These are phyloP conservation scores for Fagopyrum esculentum DNA, from an alignment of 148 eudicot genomes.

Conservation along the genomic window DNA sequence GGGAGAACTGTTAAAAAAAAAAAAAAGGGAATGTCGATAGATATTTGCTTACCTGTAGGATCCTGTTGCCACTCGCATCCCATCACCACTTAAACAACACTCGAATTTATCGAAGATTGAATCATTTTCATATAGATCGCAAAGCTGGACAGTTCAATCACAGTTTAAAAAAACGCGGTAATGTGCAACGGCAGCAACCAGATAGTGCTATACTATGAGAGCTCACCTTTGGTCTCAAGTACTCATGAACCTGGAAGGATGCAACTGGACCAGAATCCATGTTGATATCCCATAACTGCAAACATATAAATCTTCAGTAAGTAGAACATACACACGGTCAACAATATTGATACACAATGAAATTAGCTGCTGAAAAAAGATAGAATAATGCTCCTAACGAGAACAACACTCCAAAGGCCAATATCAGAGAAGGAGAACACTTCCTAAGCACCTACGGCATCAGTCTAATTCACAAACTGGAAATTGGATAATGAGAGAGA, in stretches of 20 bases:
- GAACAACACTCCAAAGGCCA: too few species aligned
- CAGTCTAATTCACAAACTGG: too few species aligned
- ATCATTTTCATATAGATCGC: constrained; percentile 89
- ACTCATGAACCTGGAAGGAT: constrained; percentile 89
- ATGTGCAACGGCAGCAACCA: neutral
- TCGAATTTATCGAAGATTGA: constrained; percentile 94
- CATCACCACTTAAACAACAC: constrained; percentile 91
- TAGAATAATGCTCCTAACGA: too few species aligned
- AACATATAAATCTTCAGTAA: constrained; percentile 17
- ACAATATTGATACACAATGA: too few species aligned
- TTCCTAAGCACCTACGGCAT: too few species aligned
- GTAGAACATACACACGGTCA: neutral
- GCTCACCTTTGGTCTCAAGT: constrained; percentile 91
- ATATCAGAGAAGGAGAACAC: too few species aligned
- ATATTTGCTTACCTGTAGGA: constrained; percentile 66
- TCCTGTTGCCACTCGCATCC: constrained; percentile 77
- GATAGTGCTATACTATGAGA: neutral
- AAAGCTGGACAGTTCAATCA: constrained; percentile 43
- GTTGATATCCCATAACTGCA: constrained; percentile 98
- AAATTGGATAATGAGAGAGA: too few species aligned
- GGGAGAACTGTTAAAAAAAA: neutral
- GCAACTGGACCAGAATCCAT: constrained; percentile 99
- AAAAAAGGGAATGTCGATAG: neutral
- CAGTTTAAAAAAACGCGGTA: neutral
- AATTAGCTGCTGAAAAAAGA: too few species aligned